Base-by-base conservation (phyloP, 2,329 filamentous ascomycete genomes). In the Dryadomyces quercivorus region DNA sequence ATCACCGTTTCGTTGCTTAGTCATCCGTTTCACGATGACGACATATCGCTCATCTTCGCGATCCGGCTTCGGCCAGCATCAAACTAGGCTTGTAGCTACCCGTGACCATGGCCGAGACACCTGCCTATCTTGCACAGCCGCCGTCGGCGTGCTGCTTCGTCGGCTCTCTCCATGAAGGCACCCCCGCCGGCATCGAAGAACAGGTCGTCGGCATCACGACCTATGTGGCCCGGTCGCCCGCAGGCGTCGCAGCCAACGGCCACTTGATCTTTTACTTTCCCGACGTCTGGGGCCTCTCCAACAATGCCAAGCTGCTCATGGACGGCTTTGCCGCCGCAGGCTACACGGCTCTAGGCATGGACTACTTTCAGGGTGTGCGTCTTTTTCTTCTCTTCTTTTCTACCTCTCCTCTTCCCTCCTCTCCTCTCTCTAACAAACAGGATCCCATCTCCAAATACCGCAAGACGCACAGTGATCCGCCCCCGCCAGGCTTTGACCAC, bases 401-500 rank as follows among this genome's bases (percentile, higher is more conserved):
- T n/a, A n/a, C n/a, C n/a, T n/a, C n/a, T n/a, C n/a, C n/a, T n/a
- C n/a, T n/a, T n/a, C n/a, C n/a, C 18, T 10, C 6, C 31, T 43
- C 38, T 12, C 26, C 2, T 50, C 26, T 15, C 40, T 26, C 2
- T 31, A 48, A 31, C 22, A 18, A 13, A 16, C 36, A 67, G 49
- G 66, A 72, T 48, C 66, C 61, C 34, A 62, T 61, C 15, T 63
- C 69, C 20, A 66, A 67, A 21, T 57, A 61, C 56, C 56, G 59
- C 43, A 12, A 20, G 8, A 20, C 51, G 20, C 46, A 15, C 22
- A 45, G 65, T 44, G 64, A 68, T 36, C 65, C 59, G 26, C 62
- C 58, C 15, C 62, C 69, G 20, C 65, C 67, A 2, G 65, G 61
- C 31, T 77, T 78, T 55, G 73, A 77, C 61, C 71, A 68, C 21